A percentile compares a stretch with the other conserved stretches of the same genome.
Evolutionary conservation across 2,329 filamentous ascomycete genomes (phyloP).

Genomic region (Amylocarpus encephaloides): DNA sequence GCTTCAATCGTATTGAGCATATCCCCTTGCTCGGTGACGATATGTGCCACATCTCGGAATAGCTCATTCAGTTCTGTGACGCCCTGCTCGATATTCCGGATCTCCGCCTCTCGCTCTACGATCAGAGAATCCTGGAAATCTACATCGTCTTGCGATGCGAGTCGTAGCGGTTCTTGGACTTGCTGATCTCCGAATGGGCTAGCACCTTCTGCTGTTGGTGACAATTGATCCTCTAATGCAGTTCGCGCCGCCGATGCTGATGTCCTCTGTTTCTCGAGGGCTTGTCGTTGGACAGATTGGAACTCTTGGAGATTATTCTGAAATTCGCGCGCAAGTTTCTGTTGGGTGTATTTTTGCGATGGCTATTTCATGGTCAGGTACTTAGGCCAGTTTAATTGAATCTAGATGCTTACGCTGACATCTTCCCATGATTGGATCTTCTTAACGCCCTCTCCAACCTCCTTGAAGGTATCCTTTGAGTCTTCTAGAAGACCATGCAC

Average conservation of each 20-base stretch:
- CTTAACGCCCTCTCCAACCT: slow-evolving; percentile 90
- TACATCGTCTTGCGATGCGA: slow-evolving; percentile 89
- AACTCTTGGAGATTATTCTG: slow-evolving; percentile 84
- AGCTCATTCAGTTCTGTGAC: slow-evolving; percentile 94
- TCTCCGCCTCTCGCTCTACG: slow-evolving; percentile 92
- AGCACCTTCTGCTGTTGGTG: slow-evolving; percentile 30
- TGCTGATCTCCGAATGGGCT: slow-evolving; percentile 47
- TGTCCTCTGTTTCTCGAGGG: slow-evolving; percentile 86
- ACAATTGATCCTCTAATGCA: slow-evolving; percentile 60
- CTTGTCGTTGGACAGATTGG: slow-evolving; percentile 81
- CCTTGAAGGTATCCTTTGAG: slow-evolving; percentile 79
- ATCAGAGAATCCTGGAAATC: slow-evolving; percentile 97
- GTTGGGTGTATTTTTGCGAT: slow-evolving; percentile 92
- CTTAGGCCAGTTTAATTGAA: background rate
- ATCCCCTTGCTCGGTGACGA: slow-evolving; percentile 89
- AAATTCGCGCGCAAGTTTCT: slow-evolving; percentile 92
- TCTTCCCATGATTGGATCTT: slow-evolving; percentile 83
- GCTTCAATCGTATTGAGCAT: slow-evolving; percentile 80
- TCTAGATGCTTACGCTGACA: slow-evolving; percentile 54
- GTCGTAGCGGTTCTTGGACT: slow-evolving; percentile 68
- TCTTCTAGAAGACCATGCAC: slow-evolving; percentile 85
- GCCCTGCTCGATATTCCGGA: slow-evolving; percentile 93
- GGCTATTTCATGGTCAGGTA: slow-evolving; percentile 48
- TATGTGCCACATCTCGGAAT: slow-evolving; percentile 96
- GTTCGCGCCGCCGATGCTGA: slow-evolving; percentile 77